These are phyloP conservation scores for Pythium scleroteichum DNA, from an alignment of 352 stramenopile genomes.

Conservation along the genomic window DNA sequence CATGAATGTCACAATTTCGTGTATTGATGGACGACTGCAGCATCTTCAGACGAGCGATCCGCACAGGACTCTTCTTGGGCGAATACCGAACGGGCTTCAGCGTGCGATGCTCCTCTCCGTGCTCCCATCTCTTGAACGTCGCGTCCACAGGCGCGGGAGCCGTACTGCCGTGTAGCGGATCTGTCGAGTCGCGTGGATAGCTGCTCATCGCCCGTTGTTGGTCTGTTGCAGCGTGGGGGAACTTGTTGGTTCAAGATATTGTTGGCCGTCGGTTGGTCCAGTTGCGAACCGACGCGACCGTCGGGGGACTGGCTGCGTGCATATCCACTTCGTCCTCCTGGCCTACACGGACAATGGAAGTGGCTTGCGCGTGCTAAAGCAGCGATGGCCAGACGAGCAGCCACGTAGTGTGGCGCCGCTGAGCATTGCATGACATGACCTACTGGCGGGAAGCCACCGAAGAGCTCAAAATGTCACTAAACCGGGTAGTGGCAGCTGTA, in stretches of 20 bases:
- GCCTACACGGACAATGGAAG: no score
- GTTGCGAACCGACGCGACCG: no score
- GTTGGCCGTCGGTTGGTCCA: slow-evolving; percentile 2
- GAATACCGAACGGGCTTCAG: slow-evolving; percentile 33
- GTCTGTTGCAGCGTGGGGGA: not conserved
- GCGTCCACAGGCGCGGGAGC: not conserved
- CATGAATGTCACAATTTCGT: slow-evolving; percentile 67
- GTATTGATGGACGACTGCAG: slow-evolving; percentile 82
- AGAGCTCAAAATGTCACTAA: no score
- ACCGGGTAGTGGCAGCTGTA: not conserved
- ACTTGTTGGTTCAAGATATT: not conserved
- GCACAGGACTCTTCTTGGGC: slow-evolving; percentile 72
- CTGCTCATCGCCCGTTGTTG: not conserved
- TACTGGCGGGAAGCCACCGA: no score
- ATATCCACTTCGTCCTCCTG: no score
- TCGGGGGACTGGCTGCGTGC: no score
- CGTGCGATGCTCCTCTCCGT: slow-evolving; percentile 18
- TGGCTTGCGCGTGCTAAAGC: no score
- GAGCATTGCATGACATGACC: no score
- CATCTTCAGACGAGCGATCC: slow-evolving; percentile 79
- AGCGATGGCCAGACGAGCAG: no score
- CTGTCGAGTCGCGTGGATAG: not conserved
- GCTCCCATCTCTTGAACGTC: slow-evolving; percentile 27
- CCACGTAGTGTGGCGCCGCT: no score
- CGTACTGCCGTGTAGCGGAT: not conserved